Base-by-base conservation (phyloP, 208 protist species). In the Trypanosoma lewisi region DNA sequence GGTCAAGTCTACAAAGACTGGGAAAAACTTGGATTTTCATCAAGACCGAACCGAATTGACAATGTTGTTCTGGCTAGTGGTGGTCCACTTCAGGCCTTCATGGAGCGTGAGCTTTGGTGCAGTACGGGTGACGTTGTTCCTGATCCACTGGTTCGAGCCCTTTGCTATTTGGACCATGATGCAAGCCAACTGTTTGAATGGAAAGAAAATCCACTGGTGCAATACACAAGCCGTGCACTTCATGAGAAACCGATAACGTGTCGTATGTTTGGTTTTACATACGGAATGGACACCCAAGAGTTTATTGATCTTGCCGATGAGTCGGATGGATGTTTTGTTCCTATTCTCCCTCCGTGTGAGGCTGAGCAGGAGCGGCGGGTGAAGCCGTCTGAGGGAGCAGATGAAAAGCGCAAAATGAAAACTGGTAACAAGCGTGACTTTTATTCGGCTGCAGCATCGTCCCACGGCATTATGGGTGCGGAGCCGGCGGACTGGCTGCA, bases 61-160 rank as follows among this genome's bases (percentile, higher is more conserved):
- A 89, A 88, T 67, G 72, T 82, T 45, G 71, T 93, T 6, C 63
- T 77, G 12, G 78, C 60, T 19, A 77, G 63, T 28, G 73, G 63
- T 12, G 73, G 75, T 5, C 79, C 86, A 9, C 70, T 90, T 6
- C 78, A 93, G 56, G 86, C 73, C 4, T 77, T 66, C 42, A 55
- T 57, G 58, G 72, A 83, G 45, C 78, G 78, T 12, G 53, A 62
- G 14, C 45, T 72, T 21, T 76, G 67, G 63, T 80, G 76, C 41
- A 65, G 58, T 30, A 49, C 41, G 2, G 33, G 47, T 2, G 77
- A 70, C 37, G 44, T 67, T n/a, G 62, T 63, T 19, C 77, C 77
- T 23, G 77, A 83, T 48, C 54, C 72, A 44, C 59, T 83, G 31
- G 51, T 78, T 2, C 67, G 77, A 21, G 75, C 67, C 34, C 19